These are phyloP conservation scores for Penicillium sp. DNA, from an alignment of 2,329 filamentous ascomycete species.

Conservation along the genomic window DNA sequence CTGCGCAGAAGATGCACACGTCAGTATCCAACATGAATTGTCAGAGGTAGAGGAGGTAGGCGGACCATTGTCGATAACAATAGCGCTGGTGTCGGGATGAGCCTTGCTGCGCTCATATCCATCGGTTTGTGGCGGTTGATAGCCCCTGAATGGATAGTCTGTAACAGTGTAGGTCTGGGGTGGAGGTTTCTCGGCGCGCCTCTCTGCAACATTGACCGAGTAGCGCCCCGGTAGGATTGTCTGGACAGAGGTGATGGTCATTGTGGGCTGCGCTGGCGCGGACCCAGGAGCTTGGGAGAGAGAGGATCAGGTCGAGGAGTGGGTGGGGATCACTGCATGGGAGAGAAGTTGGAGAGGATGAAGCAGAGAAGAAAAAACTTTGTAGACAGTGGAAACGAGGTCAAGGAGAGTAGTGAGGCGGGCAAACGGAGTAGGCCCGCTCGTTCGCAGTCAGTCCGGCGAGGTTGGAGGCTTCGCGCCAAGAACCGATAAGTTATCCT, in stretches of 20 bases:
- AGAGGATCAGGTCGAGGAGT: constrained; percentile 12
- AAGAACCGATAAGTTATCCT: constrained; percentile 10
- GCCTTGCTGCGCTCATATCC: constrained; percentile 70
- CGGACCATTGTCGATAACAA: constrained; percentile 96
- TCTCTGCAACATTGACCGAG: constrained; percentile 46
- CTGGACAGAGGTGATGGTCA: constrained; percentile 48
- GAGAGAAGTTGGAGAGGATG: not conserved
- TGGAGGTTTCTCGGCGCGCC: constrained; percentile 56
- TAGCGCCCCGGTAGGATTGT: constrained; percentile 41
- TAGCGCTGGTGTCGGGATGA: constrained; percentile 66
- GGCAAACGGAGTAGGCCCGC: not conserved
- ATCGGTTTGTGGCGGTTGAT: constrained; percentile 61
- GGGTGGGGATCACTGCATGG: constrained; percentile 20
- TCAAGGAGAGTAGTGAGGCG: constrained; percentile 1
- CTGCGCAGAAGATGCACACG: constrained; percentile 49
- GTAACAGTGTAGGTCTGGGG: constrained; percentile 57
- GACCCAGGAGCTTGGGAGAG: constrained; percentile 24
- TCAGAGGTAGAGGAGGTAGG: not conserved
- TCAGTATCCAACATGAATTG: not conserved
- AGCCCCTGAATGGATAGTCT: constrained; percentile 64
- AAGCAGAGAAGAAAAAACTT: not conserved
- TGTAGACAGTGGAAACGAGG: not conserved
- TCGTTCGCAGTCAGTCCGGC: constrained; percentile 10
- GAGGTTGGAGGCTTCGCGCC: constrained; percentile 13
- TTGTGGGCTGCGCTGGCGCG: constrained; percentile 31